Evolutionary conservation across 2,329 filamentous ascomycete genomes (phyloP).

Genomic region (Hypoxylon sp.): DNA sequence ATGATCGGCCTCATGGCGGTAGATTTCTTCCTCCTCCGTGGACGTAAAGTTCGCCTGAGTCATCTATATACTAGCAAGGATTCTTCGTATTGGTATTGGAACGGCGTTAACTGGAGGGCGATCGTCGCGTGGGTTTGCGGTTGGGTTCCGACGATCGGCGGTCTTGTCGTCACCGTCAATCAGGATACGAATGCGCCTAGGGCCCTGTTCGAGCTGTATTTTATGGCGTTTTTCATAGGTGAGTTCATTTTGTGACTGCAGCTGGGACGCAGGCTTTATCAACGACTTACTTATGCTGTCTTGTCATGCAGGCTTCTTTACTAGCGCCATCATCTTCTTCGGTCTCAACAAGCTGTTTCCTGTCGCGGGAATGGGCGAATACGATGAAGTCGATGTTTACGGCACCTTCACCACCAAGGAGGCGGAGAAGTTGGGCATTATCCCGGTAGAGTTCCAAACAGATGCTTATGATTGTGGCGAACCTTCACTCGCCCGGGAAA

Average conservation of each 20-base stretch:
- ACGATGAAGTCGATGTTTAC: conserved; percentile 58
- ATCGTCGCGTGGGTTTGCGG: conserved; percentile 58
- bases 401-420: conserved; percentile 59
- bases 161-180: conserved; percentile 51
- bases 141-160: conserved; percentile 58
- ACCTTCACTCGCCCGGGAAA: conserved; percentile 30
- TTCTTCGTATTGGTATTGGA: conserved; percentile 57
- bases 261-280: background rate
- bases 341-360: conserved; percentile 56
- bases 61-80: conserved; percentile 49
- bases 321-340: conserved; percentile 48
- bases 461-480: conserved; percentile 28
- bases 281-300: conserved; percentile 8
- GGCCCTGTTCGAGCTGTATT: conserved; percentile 58
- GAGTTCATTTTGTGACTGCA: conserved; percentile 21
- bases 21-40: conserved; percentile 53
- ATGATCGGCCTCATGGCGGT: conserved; percentile 54
- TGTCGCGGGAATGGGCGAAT: conserved; percentile 54
- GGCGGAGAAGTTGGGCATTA: conserved; percentile 55
- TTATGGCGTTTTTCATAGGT: conserved; percentile 60
- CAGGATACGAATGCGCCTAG: conserved; percentile 49
- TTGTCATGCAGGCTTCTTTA: conserved; percentile 53
- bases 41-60: conserved; percentile 52
- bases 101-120: conserved; percentile 58
- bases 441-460: conserved; percentile 40